These are phyloP conservation scores for Fusarium albidum DNA, from an alignment of 2,329 filamentous ascomycete species.

Conservation along the genomic window DNA sequence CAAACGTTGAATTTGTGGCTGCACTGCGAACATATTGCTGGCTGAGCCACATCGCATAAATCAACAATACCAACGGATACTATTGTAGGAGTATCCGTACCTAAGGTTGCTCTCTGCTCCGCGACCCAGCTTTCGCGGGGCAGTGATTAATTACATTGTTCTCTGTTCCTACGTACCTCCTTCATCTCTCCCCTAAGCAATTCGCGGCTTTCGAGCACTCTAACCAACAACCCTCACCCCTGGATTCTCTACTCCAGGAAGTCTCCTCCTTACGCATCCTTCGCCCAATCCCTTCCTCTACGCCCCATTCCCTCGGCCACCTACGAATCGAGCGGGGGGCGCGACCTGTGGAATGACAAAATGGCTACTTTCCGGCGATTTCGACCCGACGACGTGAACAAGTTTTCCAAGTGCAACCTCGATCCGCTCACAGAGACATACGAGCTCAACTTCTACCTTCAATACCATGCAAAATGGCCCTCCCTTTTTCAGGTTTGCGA, in stretches of 20 bases:
- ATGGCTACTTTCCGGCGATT: slow-evolving; percentile 79
- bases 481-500: slow-evolving; percentile 93
- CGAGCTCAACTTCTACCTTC: slow-evolving; percentile 92
- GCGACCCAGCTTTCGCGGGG: too few relatives aligned
- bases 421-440: slow-evolving; percentile 98
- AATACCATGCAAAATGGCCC: slow-evolving; percentile 96
- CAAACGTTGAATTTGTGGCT: slow-evolving; percentile 18
- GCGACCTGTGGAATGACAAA: not conserved
- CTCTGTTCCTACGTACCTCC: too few relatives aligned
- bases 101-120: too few relatives aligned
- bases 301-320: not conserved
- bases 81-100: too few relatives aligned
- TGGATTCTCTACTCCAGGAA: too few relatives aligned
- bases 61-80: not conserved
- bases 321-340: not conserved
- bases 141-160: too few relatives aligned
- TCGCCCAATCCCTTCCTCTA: too few relatives aligned
- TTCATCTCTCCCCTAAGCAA: too few relatives aligned
- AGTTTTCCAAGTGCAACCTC: slow-evolving; percentile 93
- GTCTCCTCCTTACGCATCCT: too few relatives aligned
- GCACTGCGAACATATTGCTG: not conserved
- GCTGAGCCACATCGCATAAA: slow-evolving; percentile 26
- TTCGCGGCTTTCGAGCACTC: too few relatives aligned
- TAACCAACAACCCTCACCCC: too few relatives aligned
- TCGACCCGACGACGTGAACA: slow-evolving; percentile 82